Conservation (phyloP, 176 grass and related monocot species). For the Paspalum vaginatum region DNA sequence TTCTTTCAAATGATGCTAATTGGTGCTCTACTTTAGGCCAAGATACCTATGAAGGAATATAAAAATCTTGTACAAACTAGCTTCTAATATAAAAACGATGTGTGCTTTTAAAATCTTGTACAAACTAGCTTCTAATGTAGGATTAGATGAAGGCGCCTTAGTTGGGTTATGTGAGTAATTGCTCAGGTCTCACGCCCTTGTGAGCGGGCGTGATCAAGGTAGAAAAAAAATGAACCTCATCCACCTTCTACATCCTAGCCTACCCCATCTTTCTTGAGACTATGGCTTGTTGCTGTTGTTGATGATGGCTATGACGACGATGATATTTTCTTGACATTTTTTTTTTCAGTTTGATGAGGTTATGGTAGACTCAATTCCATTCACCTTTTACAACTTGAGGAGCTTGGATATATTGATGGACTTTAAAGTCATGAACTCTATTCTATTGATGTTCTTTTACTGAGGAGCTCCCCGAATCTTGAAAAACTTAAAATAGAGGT, state of each 20-base stretch:
- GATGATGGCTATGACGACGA: not conserved
- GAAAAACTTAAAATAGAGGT: constrained; percentile 36
- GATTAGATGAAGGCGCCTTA: too few species aligned
- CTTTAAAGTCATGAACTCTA: not conserved
- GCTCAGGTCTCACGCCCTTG: too few species aligned
- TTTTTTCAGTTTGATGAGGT: not conserved
- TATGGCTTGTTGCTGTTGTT: not conserved
- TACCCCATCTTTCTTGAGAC: too few species aligned
- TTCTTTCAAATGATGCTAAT: not conserved
- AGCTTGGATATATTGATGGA: not conserved
- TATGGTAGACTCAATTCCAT: not conserved
- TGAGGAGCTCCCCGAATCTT: constrained; percentile 25
- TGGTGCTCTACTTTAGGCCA: not conserved
- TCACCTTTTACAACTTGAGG: constrained; percentile 22
- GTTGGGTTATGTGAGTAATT: too few species aligned
- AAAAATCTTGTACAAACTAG: too few species aligned
- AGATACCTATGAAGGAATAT: not conserved
- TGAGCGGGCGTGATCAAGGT: too few species aligned
- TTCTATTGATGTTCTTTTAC: constrained; percentile 24
- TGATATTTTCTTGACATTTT: not conserved
- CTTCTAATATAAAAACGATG: too few species aligned
- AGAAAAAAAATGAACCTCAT: too few species aligned
- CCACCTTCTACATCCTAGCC: too few species aligned
- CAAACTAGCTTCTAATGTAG: too few species aligned
- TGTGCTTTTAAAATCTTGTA: too few species aligned